Conservation (phyloP, 2,329 filamentous ascomycete genomes). For the Penicillium janthinellum region DNA sequence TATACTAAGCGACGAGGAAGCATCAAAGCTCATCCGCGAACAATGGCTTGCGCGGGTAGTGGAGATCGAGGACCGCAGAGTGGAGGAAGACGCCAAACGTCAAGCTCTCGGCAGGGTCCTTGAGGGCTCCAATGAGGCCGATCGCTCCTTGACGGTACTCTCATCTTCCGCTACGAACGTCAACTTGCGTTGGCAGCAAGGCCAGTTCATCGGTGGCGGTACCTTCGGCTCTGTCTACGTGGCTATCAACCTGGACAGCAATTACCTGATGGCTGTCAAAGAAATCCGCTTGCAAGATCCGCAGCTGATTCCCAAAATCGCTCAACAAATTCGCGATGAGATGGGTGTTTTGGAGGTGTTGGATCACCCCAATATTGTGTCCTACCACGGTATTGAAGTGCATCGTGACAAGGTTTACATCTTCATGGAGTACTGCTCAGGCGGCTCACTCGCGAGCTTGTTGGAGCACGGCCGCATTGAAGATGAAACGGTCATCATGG, state of each 20-base stretch:
- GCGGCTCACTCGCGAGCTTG: constrained; percentile 84
- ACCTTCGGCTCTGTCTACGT: constrained; percentile 98
- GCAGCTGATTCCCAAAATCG: constrained; percentile 91
- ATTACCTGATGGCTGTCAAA: constrained; percentile 97
- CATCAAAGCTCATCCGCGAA: constrained; percentile 70
- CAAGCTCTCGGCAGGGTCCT: constrained; percentile 87
- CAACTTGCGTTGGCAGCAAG: constrained; percentile 95
- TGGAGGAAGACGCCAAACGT: constrained; percentile 78
- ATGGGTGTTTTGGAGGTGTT: constrained; percentile 95
- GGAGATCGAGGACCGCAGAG: constrained; percentile 75
- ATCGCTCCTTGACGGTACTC: constrained; percentile 89
- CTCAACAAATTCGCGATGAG: constrained; percentile 91
- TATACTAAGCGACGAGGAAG: constrained; percentile 80
- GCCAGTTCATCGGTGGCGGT: constrained; percentile 95
- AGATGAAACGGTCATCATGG: constrained; percentile 96
- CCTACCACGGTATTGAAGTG: constrained; percentile 96
- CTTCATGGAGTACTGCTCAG: constrained; percentile 99
- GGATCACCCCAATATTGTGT: constrained; percentile 96
- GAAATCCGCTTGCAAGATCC: constrained; percentile 97
- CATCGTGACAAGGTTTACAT: constrained; percentile 99
- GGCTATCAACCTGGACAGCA: constrained; percentile 94
- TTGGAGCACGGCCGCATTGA: constrained; percentile 96
- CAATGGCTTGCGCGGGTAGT: constrained; percentile 73
- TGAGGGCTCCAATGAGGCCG: constrained; percentile 93
- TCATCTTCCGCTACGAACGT: constrained; percentile 95